Conservation (phyloP, 2,329 filamentous ascomycete species). For the Curvularia eragrostidis region DNA sequence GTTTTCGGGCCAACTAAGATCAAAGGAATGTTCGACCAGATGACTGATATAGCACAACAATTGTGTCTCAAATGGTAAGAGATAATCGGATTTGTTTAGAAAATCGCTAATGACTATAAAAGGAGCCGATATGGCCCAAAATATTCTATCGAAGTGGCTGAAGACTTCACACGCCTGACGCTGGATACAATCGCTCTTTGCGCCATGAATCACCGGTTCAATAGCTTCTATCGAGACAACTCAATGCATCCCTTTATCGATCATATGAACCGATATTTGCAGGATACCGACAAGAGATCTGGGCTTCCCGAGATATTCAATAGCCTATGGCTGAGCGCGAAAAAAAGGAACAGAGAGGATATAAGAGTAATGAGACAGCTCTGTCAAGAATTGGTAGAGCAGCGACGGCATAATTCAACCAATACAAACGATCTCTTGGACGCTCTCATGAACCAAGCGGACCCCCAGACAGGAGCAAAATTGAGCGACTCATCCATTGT, state of each 20-base stretch:
- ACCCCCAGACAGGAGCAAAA: constrained; percentile 64
- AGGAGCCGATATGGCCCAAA: constrained; percentile 2
- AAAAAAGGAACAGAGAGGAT: constrained; percentile 31
- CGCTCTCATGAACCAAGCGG: constrained; percentile 60
- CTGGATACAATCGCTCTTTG: constrained; percentile 41
- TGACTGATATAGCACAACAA: constrained; percentile 65
- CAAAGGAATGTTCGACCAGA: constrained; percentile 65
- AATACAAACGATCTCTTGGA: neutral
- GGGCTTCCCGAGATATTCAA: neutral
- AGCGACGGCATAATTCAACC: neutral
- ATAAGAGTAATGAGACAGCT: neutral
- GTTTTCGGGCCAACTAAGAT: constrained; percentile 72
- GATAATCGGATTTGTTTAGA: neutral
- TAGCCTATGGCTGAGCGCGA: neutral
- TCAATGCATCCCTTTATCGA: constrained; percentile 38
- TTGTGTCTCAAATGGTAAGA: constrained; percentile 68
- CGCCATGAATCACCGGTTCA: constrained; percentile 42
- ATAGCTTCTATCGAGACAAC: constrained; percentile 34
- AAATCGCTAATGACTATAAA: neutral
- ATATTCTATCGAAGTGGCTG: constrained; percentile 30
- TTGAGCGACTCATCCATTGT: constrained; percentile 65
- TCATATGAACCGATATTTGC: constrained; percentile 27
- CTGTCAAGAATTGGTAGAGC: neutral
- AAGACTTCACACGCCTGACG: constrained; percentile 41
- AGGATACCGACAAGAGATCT: neutral